Evolutionary conservation across 805 yeast genomes (phyloP), one percentile per base, ranked within the genome.

Genomic region (Ogataea pini): DNA sequence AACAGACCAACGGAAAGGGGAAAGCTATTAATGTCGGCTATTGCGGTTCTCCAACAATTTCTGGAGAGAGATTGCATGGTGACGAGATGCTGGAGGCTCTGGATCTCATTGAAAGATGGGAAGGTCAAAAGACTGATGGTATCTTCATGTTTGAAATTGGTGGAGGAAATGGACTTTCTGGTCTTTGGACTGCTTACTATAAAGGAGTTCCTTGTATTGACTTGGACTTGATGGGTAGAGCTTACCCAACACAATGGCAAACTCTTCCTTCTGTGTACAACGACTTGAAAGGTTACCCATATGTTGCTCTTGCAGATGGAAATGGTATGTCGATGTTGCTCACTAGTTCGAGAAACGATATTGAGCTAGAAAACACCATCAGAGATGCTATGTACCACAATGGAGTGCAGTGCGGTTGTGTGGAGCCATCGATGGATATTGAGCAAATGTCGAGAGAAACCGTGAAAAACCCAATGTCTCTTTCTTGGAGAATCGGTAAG

Each of bases 171-270:
- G 77, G 76, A 1, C 53, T 70, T 14, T 63, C 64, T 44, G 70
- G 67, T 3, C 55, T 65, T 18, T 53, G 64, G 46, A 31, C 45
- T 6, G 59, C 58, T 8, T 36, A 50, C 22, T 51, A 58, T 5
- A 43, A 51, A 18, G 50, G 48, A 2, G 33, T 55, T 27, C 57
- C 60, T 2, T 64, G 65, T 36, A 50, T 74, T 39, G 78, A 75
- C 59, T 58, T 64, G 32, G 79, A 75, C 50, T 53, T 70, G 42
- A 71, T 72, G 76, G 77, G 79, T 4, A 63, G 79, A 54, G 79
- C 78, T n/a, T 71, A 72, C 52, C 77, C 77, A 9, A 71, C 75
- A 1, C 63, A 59, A 38, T 70, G 68, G 59, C 78, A 74, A 51
- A 65, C 69, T 4, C 47, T 60, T 18, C 68, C 77, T 8, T 60